Conservation (phyloP, 2,329 filamentous ascomycete genomes). For the Lizonia empirigonia region DNA sequence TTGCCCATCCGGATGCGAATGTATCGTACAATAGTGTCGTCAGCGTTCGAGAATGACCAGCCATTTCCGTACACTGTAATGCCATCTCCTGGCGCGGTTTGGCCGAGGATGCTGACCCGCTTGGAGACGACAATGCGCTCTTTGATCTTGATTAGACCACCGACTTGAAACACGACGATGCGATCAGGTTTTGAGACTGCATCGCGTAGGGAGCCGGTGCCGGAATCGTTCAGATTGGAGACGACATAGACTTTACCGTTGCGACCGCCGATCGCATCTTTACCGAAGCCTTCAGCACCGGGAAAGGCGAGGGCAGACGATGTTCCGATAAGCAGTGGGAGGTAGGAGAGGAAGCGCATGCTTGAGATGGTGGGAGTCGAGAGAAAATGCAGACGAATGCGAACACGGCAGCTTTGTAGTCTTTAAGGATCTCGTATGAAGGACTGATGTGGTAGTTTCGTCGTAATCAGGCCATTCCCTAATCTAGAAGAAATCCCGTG, state of each 20-base stretch:
- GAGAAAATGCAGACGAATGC: background rate
- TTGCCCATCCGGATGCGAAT: conserved; percentile 62
- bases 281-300: conserved; percentile 58
- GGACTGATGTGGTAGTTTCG: background rate
- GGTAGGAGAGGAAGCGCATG: conserved; percentile 24
- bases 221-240: conserved; percentile 56
- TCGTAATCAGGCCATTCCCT: background rate
- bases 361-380: background rate
- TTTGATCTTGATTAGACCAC: conserved; percentile 57
- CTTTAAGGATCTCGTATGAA: background rate
- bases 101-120: conserved; percentile 57
- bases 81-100: conserved; percentile 57
- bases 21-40: conserved; percentile 62
- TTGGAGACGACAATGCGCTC: conserved; percentile 56
- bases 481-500: background rate
- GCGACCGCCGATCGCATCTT: conserved; percentile 54
- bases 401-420: background rate
- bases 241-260: conserved; percentile 57
- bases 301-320: conserved; percentile 52
- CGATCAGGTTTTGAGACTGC: conserved; percentile 56
- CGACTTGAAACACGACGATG: conserved; percentile 58
- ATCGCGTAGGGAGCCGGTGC: conserved; percentile 58
- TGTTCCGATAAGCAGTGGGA: conserved; percentile 26
- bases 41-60: conserved; percentile 58
- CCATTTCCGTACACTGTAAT: conserved; percentile 62